Percentiles rank a stretch among this genome's conserved stretches.
Conservation (phyloP, 495 filamentous ascomycete genomes). For the Cenococcum geophilum region DNA sequence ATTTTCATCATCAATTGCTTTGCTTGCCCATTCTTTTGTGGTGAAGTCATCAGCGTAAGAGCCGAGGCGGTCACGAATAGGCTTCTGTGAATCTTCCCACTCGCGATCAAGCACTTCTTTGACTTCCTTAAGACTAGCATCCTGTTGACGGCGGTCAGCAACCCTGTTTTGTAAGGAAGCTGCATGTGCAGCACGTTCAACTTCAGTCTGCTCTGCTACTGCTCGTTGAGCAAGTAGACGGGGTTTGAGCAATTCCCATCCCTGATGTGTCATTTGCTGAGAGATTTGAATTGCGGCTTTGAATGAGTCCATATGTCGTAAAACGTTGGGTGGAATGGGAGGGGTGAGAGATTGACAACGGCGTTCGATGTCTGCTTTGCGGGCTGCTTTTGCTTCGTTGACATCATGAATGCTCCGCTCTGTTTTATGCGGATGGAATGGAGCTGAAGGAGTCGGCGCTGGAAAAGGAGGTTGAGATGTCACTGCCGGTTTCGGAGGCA, state of each 20-base stretch:
- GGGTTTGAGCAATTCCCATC: slow-evolving; percentile 59
- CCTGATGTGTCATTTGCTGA: slow-evolving; percentile 54
- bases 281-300: slow-evolving; percentile 63
- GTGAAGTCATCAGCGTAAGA: slow-evolving; percentile 60
- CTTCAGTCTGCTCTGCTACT: slow-evolving; percentile 51
- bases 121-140: slow-evolving; percentile 47
- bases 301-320: slow-evolving; percentile 62
- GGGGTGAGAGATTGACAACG: slow-evolving; percentile 57
- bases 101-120: slow-evolving; percentile 56
- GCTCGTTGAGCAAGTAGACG: slow-evolving; percentile 58
- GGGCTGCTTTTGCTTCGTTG: slow-evolving; percentile 53
- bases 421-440: slow-evolving; percentile 22
- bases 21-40: slow-evolving; percentile 50
- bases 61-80: slow-evolving; percentile 54
- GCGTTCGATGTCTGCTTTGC: slow-evolving; percentile 61
- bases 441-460: slow-evolving; percentile 12
- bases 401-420: slow-evolving; percentile 43
- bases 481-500: slow-evolving; percentile 16
- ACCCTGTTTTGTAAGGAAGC: slow-evolving; percentile 43
- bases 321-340: slow-evolving; percentile 51
- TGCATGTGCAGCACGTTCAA: slow-evolving; percentile 40
- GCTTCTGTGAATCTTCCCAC: slow-evolving; percentile 62
- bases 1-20: slow-evolving; percentile 51
- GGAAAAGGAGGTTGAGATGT: slow-evolving; percentile 12
- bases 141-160: slow-evolving; percentile 42